These are phyloP conservation scores for Salix viminalis DNA, from an alignment of 345 rosid genomes.

Conservation along the genomic window DNA sequence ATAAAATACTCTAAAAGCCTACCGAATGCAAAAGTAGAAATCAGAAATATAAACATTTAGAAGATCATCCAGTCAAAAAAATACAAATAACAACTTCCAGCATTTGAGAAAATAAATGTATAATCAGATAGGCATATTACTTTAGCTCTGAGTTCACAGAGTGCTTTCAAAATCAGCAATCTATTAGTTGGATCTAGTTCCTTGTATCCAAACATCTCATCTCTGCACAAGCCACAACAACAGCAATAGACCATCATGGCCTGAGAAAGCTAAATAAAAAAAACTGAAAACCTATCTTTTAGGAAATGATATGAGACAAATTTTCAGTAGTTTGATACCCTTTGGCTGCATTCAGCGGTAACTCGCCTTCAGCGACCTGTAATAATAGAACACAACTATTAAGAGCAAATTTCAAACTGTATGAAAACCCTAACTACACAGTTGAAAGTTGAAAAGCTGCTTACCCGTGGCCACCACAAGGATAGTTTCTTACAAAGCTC, in stretches of 20 bases:
- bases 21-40: neutral
- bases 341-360: conserved; percentile 49
- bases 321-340: conserved; percentile 37
- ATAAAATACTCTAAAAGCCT: neutral
- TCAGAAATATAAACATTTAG: neutral
- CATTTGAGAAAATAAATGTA: conserved; percentile 4
- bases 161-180: conserved; percentile 65
- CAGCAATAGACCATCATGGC: conserved; percentile 10
- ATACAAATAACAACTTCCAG: conserved; percentile 5
- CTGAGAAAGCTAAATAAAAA: neutral
- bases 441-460: conserved; percentile 2
- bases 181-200: conserved; percentile 57
- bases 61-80: neutral
- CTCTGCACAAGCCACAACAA: conserved; percentile 38
- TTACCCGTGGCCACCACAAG: conserved; percentile 86
- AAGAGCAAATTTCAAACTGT: neutral
- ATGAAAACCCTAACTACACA: neutral
- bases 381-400: neutral
- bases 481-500: conserved; percentile 67
- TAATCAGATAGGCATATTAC: conserved; percentile 35
- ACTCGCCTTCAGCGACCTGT: conserved; percentile 80
- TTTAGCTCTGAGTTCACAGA: conserved; percentile 76
- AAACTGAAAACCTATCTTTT: neutral
- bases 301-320: neutral
- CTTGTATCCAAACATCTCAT: conserved; percentile 57